Percentiles rank a stretch among this genome's conserved stretches.
Conservation (phyloP, 164 flowering plant genomes). For the Liquidambar formosana region DNA sequence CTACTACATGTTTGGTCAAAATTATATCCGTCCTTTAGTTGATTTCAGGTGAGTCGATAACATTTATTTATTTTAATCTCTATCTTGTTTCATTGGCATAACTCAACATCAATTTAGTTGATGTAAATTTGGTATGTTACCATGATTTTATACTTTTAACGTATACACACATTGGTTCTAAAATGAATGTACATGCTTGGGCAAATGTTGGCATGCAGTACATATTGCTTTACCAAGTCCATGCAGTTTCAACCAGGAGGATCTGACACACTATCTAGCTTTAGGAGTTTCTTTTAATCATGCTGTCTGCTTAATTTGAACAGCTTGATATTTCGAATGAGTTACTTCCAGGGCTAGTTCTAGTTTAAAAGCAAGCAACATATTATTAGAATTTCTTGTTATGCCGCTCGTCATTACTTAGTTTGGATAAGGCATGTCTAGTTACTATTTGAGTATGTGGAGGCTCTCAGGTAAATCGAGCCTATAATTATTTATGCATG, state of each 20-base stretch:
- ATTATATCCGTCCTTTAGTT: conserved; percentile 79
- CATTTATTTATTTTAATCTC: not conserved
- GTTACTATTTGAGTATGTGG: no score
- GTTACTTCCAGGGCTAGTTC: no score
- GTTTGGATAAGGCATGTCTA: no score
- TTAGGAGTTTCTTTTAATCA: not conserved
- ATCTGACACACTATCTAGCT: not conserved
- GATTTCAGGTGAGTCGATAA: conserved; percentile 70
- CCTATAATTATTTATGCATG: no score
- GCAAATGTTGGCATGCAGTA: not conserved
- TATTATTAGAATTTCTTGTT: no score
- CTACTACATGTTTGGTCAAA: conserved; percentile 88
- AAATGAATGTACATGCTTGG: not conserved
- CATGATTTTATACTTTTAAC: no score
- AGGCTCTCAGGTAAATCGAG: no score
- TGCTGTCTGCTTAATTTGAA: no score
- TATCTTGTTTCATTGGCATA: not conserved
- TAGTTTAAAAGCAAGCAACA: no score
- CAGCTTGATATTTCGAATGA: no score
- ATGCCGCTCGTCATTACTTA: no score
- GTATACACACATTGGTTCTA: not conserved
- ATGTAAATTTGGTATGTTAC: not conserved
- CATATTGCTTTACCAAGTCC: not conserved
- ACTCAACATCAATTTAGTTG: not conserved
- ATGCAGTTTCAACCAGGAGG: not conserved